A percentile compares a stretch with the other conserved stretches of the same genome.
These are phyloP conservation scores for Ustilago nuda DNA, from an alignment of 1,284 basidiomycete genomes.

Conservation along the genomic window DNA sequence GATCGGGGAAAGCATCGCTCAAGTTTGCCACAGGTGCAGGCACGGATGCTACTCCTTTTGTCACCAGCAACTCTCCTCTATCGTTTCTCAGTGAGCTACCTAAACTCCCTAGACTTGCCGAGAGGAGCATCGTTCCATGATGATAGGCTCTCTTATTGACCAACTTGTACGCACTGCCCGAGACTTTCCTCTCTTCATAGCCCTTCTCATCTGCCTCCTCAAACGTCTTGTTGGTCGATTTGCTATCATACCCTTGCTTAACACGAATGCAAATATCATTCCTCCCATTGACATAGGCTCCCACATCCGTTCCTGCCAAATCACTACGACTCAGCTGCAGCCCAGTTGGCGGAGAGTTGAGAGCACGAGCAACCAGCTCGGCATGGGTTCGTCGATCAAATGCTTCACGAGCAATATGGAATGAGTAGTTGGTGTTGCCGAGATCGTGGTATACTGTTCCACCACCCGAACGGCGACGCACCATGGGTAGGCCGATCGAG, in stretches of 20 bases:
- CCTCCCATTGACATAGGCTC: constrained; percentile 80
- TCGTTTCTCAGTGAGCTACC: constrained; percentile 73
- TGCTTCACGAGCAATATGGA: constrained; percentile 82
- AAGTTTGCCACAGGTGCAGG: constrained; percentile 92
- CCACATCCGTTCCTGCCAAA: constrained; percentile 17
- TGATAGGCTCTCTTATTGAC: constrained; percentile 91
- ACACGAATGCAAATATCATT: constrained; percentile 76
- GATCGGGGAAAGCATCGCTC: constrained; percentile 72
- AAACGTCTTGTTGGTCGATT: constrained; percentile 15
- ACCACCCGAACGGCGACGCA: constrained; percentile 91
- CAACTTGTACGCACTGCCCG: constrained; percentile 97
- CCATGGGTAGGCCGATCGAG: constrained; percentile 77
- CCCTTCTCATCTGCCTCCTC: constrained; percentile 17
- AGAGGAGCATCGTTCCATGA: constrained; percentile 98
- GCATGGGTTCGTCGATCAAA: constrained; percentile 87
- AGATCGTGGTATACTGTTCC: constrained; percentile 97
- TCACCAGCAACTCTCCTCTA: constrained; percentile 79
- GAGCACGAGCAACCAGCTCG: constrained; percentile 80
- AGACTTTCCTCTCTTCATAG: constrained; percentile 76
- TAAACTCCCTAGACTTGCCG: constrained; percentile 52
- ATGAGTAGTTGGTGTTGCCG: constrained; percentile 97
- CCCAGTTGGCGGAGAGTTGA: constrained; percentile 73
- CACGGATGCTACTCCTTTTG: constrained; percentile 88
- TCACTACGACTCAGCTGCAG: constrained; percentile 16
- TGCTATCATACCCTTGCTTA: constrained; percentile 78